Evolutionary conservation across 2,329 filamentous ascomycete species (phyloP).

Genomic region (Oidium heveae): DNA sequence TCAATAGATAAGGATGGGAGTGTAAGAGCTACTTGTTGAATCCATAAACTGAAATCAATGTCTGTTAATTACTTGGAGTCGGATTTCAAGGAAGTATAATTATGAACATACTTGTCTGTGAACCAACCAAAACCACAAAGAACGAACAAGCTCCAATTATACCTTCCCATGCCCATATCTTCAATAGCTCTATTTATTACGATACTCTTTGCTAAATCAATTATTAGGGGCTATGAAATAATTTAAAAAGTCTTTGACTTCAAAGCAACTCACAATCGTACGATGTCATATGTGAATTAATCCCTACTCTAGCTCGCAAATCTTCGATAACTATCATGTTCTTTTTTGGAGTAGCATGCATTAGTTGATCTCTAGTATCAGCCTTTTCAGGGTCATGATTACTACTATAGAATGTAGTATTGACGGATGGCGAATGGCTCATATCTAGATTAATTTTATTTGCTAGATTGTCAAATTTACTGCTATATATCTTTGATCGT

Average conservation of each 20-base stretch:
- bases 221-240: conserved; percentile 1
- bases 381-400: no score
- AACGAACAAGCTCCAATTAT: conserved; percentile 44
- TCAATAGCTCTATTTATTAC: conserved; percentile 67
- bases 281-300: conserved; percentile 7
- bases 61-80: neutral
- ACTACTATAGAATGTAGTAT: no score
- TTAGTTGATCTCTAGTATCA: no score
- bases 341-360: no score
- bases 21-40: conserved; percentile 57
- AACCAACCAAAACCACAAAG: conserved; percentile 43
- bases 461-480: no score
- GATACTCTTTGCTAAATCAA: conserved; percentile 29
- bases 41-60: conserved; percentile 32
- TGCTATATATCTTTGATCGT: no score
- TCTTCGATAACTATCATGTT: no score
- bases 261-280: conserved; percentile 43
- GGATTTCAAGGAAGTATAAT: no score
- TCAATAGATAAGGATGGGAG: conserved; percentile 50
- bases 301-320: no score
- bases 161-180: conserved; percentile 54
- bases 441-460: no score
- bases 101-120: neutral
- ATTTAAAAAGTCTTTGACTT: neutral
- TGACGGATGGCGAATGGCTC: no score